Evolutionary conservation across 345 rosid genomes (phyloP).

Genomic region (Populus tremula): DNA sequence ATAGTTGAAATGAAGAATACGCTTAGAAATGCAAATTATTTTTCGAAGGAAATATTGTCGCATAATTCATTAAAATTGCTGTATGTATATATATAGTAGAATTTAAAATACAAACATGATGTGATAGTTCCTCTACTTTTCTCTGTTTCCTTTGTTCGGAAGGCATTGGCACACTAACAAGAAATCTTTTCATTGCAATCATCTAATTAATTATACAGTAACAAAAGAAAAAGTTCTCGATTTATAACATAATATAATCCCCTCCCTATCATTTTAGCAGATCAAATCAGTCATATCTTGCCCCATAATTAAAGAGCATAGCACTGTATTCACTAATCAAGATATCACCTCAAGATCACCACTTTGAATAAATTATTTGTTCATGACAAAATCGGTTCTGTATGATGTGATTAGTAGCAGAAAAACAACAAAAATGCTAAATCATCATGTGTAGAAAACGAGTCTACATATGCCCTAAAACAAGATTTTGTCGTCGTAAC

Average conservation of each 20-base stretch:
- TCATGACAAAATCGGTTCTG: no score
- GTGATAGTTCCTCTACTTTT: not conserved
- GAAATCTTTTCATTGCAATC: not conserved
- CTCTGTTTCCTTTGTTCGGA: not conserved
- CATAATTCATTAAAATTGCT: no score
- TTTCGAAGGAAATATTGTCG: no score
- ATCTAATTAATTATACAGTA: no score
- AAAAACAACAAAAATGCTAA: not conserved
- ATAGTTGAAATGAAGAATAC: no score
- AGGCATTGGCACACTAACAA: not conserved
- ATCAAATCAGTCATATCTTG: constrained; percentile 1
- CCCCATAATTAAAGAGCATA: not conserved
- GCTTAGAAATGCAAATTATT: no score
- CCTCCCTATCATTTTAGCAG: not conserved
- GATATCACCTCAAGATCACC: not conserved
- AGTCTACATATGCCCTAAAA: no score
- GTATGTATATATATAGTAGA: no score
- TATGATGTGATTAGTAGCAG: not conserved
- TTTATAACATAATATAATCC: not conserved
- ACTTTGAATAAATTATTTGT: not conserved
- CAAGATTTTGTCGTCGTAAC: no score
- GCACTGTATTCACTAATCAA: not conserved
- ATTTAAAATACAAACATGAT: no score
- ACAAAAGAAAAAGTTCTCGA: no score
- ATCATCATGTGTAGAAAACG: no score